Base-by-base conservation (phyloP, 2,329 filamentous ascomycete genomes). In the Alternaria incomplexa region DNA sequence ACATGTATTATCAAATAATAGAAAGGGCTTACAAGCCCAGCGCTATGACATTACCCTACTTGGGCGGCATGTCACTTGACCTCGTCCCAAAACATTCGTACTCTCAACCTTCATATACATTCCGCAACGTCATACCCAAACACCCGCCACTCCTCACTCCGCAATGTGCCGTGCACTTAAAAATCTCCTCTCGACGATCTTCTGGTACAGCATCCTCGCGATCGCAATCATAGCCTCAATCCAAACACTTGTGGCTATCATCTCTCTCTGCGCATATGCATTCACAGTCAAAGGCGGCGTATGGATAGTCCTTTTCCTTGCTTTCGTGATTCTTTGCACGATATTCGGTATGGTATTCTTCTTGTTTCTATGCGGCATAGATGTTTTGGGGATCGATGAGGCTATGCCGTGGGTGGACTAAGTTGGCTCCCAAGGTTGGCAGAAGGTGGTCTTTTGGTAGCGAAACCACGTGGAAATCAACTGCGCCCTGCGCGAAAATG, bases 161-260 rank as follows among this genome's bases (percentile, higher is more conserved):
- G 32, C 15, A 1, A 40, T 40, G 36, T 40, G 36, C n/a, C 15
- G 11, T 17, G 36, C n/a, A 6, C 6, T 40, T 4, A 17, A 6
- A 11, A 10, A 1, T 0, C 2, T 40, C n/a, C n/a, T 40, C 9
- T 40, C 36, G 0, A 17, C 9, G 0, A 10, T 17, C 9, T 17
- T 40, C 36, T 40, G 36, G 36, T 40, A 40, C 1, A 6, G 0
- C 1, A 11, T 40, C 0, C 15, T 40, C n/a, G n/a, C 15, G 1
- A 40, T 17, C 8, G 36, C 15, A 10, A 1, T 40, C 36, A 17
- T 11, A 40, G 36, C 36, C 15, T 40, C 1, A 3, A 40, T 40
- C 0, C n/a, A 40, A 15, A 6, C 36, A 0, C 3, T 6, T 40
- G 4, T 11, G 1, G 36, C 36, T 3, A 1, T 17, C 8, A 0